Conservation (phyloP, 2,329 filamentous ascomycete genomes). For the Monosporascus cannonballus region DNA sequence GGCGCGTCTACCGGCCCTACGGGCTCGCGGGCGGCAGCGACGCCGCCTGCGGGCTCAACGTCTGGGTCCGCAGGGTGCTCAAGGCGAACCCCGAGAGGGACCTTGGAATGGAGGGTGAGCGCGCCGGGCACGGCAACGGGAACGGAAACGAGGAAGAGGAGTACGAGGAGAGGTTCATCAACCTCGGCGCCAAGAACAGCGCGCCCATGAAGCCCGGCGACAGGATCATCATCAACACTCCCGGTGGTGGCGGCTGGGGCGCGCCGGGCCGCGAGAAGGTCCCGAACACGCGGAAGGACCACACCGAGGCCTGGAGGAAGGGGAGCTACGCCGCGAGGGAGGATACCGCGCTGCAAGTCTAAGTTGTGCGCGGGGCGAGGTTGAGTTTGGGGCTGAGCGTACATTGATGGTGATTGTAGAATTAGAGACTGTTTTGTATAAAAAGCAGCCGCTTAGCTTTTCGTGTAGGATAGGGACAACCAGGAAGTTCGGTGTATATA, state of each 20-base stretch:
- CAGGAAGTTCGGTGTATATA: too few relatives aligned
- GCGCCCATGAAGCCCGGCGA: slow-evolving; percentile 72
- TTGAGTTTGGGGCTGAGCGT: too few relatives aligned
- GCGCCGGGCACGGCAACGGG: slow-evolving; percentile 16
- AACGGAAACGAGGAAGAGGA: slow-evolving; percentile 30
- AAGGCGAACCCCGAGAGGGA: slow-evolving; percentile 45
- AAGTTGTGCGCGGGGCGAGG: neutral
- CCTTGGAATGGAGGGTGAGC: slow-evolving; percentile 10
- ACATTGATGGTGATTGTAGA: too few relatives aligned
- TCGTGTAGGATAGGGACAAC: too few relatives aligned
- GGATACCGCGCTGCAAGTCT: slow-evolving; percentile 50
- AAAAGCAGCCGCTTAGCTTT: too few relatives aligned
- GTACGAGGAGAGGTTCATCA: slow-evolving; percentile 58
- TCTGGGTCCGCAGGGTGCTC: slow-evolving; percentile 74
- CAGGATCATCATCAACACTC: slow-evolving; percentile 70
- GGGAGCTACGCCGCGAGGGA: slow-evolving; percentile 53
- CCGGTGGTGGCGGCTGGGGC: slow-evolving; percentile 76
- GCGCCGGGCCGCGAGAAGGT: slow-evolving; percentile 50
- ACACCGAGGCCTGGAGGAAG: slow-evolving; percentile 45
- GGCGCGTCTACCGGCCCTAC: slow-evolving; percentile 67
- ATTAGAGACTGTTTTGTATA: too few relatives aligned
- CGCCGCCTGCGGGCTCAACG: slow-evolving; percentile 71
- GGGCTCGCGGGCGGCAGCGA: slow-evolving; percentile 79
- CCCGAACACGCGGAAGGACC: slow-evolving; percentile 46
- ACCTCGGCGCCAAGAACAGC: slow-evolving; percentile 74